Evolutionary conservation across 2,329 filamentous ascomycete species (phyloP).

Genomic region (Penicillium expansum): DNA sequence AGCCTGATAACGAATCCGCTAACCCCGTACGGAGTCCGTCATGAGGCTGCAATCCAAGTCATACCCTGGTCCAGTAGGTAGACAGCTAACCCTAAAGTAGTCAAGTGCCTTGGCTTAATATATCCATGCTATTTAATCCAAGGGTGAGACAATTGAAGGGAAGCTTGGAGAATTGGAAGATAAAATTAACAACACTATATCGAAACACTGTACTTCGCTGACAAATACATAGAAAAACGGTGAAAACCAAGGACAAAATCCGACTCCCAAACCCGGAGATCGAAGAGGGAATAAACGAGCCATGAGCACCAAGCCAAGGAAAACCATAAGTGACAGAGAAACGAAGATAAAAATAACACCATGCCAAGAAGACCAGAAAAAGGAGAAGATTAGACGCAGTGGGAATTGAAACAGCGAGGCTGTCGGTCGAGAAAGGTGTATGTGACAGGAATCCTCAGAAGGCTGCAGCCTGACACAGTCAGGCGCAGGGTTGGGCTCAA

Average conservation of each 20-base stretch:
- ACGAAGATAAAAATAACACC: slow-evolving; percentile 16
- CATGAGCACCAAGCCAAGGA: slow-evolving; percentile 22
- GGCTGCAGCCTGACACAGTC: not conserved
- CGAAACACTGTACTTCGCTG: slow-evolving; percentile 17
- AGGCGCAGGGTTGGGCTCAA: slow-evolving; percentile 11
- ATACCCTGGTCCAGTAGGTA: not conserved
- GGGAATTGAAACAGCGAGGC: slow-evolving; percentile 15
- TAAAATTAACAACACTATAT: slow-evolving; percentile 18
- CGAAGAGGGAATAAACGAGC: slow-evolving; percentile 20
- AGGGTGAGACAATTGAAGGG: not conserved
- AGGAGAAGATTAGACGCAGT: slow-evolving; percentile 20
- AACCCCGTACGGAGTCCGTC: not conserved
- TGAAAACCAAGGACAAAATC: slow-evolving; percentile 8
- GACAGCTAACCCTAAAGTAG: not conserved
- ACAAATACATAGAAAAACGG: slow-evolving; percentile 13
- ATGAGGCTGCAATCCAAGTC: not conserved
- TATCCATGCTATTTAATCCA: not conserved
- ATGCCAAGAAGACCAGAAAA: slow-evolving; percentile 21
- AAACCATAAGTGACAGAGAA: slow-evolving; percentile 22
- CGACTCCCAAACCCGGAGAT: slow-evolving; percentile 11
- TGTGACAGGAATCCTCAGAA: slow-evolving; percentile 8
- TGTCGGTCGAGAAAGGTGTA: slow-evolving; percentile 4
- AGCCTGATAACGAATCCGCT: not conserved
- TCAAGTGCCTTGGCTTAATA: not conserved
- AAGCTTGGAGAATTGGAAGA: slow-evolving; percentile 1